phyloP scores from a whole-genome alignment of 2,329 filamentous ascomycete species.

The Sordariomycetes sp. region DNA sequence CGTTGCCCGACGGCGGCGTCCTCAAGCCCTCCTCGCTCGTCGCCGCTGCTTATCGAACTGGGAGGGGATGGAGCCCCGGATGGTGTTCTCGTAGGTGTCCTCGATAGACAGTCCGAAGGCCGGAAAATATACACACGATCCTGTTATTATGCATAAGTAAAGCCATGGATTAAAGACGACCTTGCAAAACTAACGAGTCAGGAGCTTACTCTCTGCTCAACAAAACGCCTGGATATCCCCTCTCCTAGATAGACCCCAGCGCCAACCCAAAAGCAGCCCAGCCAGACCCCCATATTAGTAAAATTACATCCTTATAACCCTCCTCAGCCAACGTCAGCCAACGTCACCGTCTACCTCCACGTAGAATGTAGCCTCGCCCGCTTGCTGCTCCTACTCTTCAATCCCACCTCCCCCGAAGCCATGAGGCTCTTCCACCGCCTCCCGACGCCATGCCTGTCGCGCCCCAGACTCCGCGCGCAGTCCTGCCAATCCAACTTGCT shows the following conservation, averaged over 20 bases:
- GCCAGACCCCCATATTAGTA: not conserved
- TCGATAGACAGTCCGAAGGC: not conserved
- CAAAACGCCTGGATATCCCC: not conserved
- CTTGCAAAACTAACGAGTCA: not conserved
- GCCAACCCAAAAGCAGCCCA: not conserved
- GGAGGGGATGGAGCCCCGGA: no score
- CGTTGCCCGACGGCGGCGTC: no score
- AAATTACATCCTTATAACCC: not conserved
- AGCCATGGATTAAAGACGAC: not conserved
- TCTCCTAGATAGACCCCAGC: not conserved
- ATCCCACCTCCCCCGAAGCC: conserved; percentile 41
- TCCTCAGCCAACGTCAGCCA: not conserved
- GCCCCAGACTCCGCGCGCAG: conserved; percentile 49
- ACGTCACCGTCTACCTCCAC: conserved; percentile 27
- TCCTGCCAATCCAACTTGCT: conserved; percentile 55
- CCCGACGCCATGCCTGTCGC: conserved; percentile 41
- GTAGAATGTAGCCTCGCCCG: conserved; percentile 38
- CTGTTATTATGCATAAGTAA: not conserved
- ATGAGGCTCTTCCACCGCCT: conserved; percentile 52
- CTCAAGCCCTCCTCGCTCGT: no score
- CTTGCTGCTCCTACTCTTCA: conserved; percentile 32
- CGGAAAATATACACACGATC: not conserved
- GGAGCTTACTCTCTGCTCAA: not conserved
- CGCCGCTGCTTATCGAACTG: no score
- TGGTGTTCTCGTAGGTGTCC: not conserved